These are phyloP conservation scores for Annulohypoxylon moriforme DNA, from an alignment of 495 filamentous ascomycete species.

Conservation along the genomic window DNA sequence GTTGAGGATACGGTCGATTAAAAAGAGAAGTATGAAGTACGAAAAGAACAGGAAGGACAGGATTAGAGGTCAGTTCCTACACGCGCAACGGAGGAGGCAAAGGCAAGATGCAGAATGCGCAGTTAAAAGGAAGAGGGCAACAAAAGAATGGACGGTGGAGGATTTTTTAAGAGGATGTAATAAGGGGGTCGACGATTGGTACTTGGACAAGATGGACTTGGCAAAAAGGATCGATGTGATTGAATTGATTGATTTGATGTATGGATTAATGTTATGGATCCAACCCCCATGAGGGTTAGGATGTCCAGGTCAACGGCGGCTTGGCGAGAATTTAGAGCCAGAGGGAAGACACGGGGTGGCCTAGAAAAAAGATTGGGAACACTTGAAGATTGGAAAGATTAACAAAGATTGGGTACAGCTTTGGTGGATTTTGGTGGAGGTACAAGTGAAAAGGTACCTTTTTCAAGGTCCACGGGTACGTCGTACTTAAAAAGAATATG, in stretches of 20 bases:
- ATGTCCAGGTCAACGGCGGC: conserved; percentile 29
- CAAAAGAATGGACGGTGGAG: conserved; percentile 26
- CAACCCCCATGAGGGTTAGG: conserved; percentile 30
- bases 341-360: neutral
- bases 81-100: conserved; percentile 21
- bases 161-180: conserved; percentile 38
- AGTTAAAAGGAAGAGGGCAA: conserved; percentile 16
- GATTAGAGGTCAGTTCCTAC: conserved; percentile 43
- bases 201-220: conserved; percentile 26
- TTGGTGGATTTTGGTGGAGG: no score
- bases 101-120: no score
- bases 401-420: neutral
- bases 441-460: neutral
- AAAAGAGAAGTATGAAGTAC: conserved; percentile 9
- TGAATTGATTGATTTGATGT: conserved; percentile 33
- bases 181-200: conserved; percentile 34
- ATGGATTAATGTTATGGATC: conserved; percentile 27
- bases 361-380: neutral
- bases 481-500: neutral
- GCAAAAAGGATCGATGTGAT: conserved; percentile 37
- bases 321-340: conserved; percentile 38
- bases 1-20: neutral
- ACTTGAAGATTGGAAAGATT: neutral
- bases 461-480: no score
- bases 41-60: conserved; percentile 37